Conservation (phyloP, 441 rosid genomes). For the Raphanus hybrid region DNA sequence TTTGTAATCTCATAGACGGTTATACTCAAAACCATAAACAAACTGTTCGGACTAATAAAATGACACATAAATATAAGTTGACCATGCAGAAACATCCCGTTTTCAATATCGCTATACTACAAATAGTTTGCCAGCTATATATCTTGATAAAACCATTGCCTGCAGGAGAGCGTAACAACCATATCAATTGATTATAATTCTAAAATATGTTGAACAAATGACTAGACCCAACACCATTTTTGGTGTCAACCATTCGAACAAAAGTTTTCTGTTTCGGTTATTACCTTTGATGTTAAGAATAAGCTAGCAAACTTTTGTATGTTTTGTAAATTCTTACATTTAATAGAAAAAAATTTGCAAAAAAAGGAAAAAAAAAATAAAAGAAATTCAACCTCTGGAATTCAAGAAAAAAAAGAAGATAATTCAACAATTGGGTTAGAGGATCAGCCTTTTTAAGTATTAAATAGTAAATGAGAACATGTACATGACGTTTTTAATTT, state of each 20-base stretch:
- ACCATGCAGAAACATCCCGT: background rate
- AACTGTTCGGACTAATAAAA: background rate
- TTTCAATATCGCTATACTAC: background rate
- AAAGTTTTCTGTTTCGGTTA: conserved; percentile 27
- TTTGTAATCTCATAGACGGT: background rate
- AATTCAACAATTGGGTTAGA: no score
- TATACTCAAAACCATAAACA: background rate
- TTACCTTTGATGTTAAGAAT: no score
- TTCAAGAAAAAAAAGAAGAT: no score
- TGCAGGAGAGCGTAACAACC: conserved; percentile 12
- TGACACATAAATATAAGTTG: background rate
- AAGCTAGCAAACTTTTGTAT: no score
- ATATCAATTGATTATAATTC: conserved; percentile 22
- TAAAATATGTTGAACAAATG: conserved; percentile 39
- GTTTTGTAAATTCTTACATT: no score
- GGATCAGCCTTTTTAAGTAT: no score
- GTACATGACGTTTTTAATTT: no score
- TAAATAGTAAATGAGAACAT: no score
- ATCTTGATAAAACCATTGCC: conserved; percentile 28
- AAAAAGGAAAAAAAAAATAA: no score
- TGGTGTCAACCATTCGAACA: conserved; percentile 36
- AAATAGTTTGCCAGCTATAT: background rate
- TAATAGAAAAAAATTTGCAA: no score
- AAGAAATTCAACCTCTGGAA: no score
- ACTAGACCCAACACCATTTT: conserved; percentile 27